Conservation (phyloP, 768 basidiomycete genomes). For the Lentinula edodes region DNA sequence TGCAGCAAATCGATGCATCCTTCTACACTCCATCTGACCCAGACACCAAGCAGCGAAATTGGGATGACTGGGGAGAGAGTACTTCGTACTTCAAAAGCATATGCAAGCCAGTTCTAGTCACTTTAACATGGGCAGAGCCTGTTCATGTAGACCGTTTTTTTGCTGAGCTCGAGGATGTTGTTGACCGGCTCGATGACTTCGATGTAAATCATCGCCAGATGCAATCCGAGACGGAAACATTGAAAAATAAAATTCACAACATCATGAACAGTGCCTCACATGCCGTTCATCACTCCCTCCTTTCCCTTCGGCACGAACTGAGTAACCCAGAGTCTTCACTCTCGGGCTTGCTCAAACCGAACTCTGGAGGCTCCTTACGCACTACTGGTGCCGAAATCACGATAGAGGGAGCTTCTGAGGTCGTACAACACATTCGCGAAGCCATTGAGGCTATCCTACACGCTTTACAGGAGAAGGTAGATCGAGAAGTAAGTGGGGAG, state of each 20-base stretch:
- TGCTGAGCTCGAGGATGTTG: background rate
- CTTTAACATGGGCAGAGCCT: background rate
- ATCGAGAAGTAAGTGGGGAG: background rate
- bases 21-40: background rate
- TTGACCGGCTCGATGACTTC: background rate
- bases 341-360: background rate
- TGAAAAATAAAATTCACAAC: background rate
- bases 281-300: background rate
- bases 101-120: background rate
- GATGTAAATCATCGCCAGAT: background rate
- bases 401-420: background rate
- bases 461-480: background rate
- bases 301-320: background rate
- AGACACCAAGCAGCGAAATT: background rate
- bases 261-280: slow-evolving; percentile 2
- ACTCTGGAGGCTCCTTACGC: background rate
- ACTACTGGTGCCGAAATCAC: background rate
- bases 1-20: background rate
- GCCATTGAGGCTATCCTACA: background rate
- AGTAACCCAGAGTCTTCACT: background rate
- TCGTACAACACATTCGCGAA: background rate
- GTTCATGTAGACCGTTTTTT: background rate
- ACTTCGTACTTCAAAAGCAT: background rate
- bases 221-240: background rate
- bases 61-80: slow-evolving; percentile 1